Percentiles rank a stretch among this genome's conserved stretches.
Conservation (phyloP, 257 asterid genomes). For the Gardenia jasminoides region DNA sequence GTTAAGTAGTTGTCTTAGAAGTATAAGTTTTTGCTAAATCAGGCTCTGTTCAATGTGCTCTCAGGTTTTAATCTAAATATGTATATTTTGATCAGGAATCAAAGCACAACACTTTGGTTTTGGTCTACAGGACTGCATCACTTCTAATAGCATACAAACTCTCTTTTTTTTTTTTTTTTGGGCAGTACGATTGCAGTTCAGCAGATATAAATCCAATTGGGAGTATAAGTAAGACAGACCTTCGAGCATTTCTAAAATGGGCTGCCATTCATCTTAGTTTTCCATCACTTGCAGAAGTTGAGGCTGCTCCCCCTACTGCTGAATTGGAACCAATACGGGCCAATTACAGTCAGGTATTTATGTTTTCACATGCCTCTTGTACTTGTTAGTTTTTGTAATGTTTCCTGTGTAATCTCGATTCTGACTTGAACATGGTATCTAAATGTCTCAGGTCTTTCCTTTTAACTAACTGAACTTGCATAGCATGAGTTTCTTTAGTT, state of each 20-base stretch:
- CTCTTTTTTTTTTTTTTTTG: neutral
- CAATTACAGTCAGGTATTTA: slow-evolving; percentile 75
- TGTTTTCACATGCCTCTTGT: neutral
- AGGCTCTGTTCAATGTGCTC: neutral
- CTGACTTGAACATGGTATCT: neutral
- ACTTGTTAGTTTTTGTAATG: neutral
- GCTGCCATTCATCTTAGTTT: slow-evolving; percentile 86
- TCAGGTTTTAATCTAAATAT: neutral
- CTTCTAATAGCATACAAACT: slow-evolving; percentile 6
- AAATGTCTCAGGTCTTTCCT: neutral
- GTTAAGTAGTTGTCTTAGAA: neutral
- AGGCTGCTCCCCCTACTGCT: slow-evolving; percentile 97
- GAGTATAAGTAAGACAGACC: slow-evolving; percentile 89
- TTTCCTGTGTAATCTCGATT: neutral
- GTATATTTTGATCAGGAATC: neutral
- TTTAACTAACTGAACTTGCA: neutral
- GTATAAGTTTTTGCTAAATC: neutral
- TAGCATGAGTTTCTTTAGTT: neutral
- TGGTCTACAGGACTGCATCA: neutral
- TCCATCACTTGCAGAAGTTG: slow-evolving; percentile 80
- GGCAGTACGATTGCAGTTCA: slow-evolving; percentile 97
- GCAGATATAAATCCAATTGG: slow-evolving; percentile 99
- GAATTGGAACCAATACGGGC: slow-evolving; percentile 85
- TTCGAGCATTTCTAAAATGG: slow-evolving; percentile 76
- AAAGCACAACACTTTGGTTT: neutral